Evolutionary conservation across 2,329 filamentous ascomycete genomes (phyloP).

Genomic region (Ceratocystis ficicola): DNA sequence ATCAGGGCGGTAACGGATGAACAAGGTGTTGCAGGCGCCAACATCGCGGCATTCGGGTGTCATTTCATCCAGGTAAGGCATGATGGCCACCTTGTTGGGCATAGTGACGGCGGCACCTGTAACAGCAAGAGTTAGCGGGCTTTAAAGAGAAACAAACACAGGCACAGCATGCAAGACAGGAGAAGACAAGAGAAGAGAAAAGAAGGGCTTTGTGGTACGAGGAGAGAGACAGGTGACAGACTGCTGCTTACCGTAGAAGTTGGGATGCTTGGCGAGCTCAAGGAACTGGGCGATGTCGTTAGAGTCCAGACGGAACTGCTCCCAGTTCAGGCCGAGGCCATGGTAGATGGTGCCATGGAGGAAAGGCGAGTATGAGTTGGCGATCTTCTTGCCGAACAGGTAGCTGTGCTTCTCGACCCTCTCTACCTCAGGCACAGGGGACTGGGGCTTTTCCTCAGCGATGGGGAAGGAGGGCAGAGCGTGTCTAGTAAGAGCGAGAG

Average conservation of each 20-base stretch:
- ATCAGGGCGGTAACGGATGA: constrained; percentile 41
- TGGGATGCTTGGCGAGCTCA: constrained; percentile 41
- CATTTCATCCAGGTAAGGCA: constrained; percentile 59
- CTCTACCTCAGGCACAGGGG: constrained; percentile 12
- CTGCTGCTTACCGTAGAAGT: constrained; percentile 46
- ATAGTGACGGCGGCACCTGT: constrained; percentile 63
- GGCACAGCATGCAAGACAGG: background rate
- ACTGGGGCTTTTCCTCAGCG: background rate
- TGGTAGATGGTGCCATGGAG: constrained; percentile 44
- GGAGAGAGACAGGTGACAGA: background rate
- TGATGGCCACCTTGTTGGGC: constrained; percentile 71
- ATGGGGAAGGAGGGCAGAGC: background rate
- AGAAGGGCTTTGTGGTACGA: background rate
- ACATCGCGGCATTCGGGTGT: constrained; percentile 61
- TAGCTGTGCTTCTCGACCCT: constrained; percentile 34
- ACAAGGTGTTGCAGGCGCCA: constrained; percentile 71
- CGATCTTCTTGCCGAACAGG: constrained; percentile 46
- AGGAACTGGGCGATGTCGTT: constrained; percentile 39
- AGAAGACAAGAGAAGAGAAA: background rate
- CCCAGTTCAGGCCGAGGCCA: constrained; percentile 40
- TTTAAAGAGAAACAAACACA: background rate
- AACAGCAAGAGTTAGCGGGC: background rate
- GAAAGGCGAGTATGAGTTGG: constrained; percentile 43
- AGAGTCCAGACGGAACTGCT: constrained; percentile 42
- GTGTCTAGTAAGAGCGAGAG: constrained; percentile 5